A percentile compares a stretch with the other conserved stretches of the same genome.
These are phyloP conservation scores for Fragaria nilgerrensis DNA, from an alignment of 306 rosid genomes.

Conservation along the genomic window DNA sequence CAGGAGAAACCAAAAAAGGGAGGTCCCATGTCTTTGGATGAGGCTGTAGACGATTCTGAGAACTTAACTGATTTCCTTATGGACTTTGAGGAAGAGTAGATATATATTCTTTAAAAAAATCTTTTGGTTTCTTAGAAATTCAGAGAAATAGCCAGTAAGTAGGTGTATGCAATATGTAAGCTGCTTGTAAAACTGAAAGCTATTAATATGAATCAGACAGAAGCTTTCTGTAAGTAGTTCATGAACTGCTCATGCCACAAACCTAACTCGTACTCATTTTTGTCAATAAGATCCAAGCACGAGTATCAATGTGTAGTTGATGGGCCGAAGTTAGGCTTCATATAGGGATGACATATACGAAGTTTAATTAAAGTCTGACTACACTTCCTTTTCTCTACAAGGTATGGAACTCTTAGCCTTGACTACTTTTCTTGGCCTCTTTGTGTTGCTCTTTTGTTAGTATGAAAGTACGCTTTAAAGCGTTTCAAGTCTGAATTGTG, in stretches of 20 bases:
- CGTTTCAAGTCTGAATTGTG: too few species aligned
- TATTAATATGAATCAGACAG: background rate
- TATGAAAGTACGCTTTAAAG: too few species aligned
- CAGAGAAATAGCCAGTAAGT: background rate
- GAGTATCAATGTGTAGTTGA: background rate
- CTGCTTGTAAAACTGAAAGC: background rate
- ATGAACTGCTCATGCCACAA: background rate
- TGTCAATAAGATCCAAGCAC: background rate
- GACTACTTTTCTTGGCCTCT: too few species aligned
- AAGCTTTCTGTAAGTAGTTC: background rate
- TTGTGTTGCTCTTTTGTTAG: too few species aligned
- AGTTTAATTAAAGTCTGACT: too few species aligned
- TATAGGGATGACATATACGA: too few species aligned
- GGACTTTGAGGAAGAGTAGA: conserved; percentile 71
- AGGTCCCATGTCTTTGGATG: conserved; percentile 60
- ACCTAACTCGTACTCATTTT: background rate
- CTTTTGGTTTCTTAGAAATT: conserved; percentile 2
- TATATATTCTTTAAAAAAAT: background rate
- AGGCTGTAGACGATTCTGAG: conserved; percentile 76
- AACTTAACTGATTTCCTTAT: conserved; percentile 87
- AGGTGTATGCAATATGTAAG: background rate
- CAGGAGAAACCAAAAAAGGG: conserved; percentile 77
- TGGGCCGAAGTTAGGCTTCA: background rate
- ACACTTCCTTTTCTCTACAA: too few species aligned
- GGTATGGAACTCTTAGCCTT: too few species aligned